A percentile compares a stretch with the other conserved stretches of the same genome.
Conservation (phyloP, 2,329 filamentous ascomycete species). For the Fusarium lyarnte region DNA sequence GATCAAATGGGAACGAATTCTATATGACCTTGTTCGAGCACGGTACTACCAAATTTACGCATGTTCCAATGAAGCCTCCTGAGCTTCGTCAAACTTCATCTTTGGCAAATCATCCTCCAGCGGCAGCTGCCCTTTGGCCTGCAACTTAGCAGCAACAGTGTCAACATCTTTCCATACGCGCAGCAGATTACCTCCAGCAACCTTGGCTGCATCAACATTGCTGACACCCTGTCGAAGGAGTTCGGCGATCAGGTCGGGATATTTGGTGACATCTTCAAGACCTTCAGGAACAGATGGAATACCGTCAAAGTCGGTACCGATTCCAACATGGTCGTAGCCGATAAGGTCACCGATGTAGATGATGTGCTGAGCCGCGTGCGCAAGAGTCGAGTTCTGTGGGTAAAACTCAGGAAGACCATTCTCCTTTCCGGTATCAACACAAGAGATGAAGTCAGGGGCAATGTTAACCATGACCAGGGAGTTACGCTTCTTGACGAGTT, state of each 20-base stretch:
- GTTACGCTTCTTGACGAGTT: constrained; percentile 76
- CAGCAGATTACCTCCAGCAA: constrained; percentile 83
- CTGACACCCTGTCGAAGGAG: constrained; percentile 78
- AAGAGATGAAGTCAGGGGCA: constrained; percentile 82
- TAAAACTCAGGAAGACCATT: constrained; percentile 75
- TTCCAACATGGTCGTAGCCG: constrained; percentile 86
- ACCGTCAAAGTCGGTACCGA: constrained; percentile 91
- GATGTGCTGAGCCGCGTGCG: constrained; percentile 83
- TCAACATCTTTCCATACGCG: constrained; percentile 88
- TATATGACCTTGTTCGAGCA: constrained; percentile 6
- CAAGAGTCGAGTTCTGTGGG: constrained; percentile 75
- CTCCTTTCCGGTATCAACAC: constrained; percentile 65
- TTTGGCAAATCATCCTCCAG: constrained; percentile 61
- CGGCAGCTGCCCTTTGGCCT: constrained; percentile 62
- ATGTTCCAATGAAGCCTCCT: not conserved
- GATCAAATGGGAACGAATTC: constrained; percentile 35
- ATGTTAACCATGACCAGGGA: constrained; percentile 95
- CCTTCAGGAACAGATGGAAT: constrained; percentile 74
- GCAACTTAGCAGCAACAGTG: constrained; percentile 72
- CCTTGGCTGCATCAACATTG: constrained; percentile 76
- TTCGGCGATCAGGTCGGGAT: constrained; percentile 80
- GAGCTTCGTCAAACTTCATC: constrained; percentile 21
- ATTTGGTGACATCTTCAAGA: constrained; percentile 86
- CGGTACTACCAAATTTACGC: constrained; percentile 3
- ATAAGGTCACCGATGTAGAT: constrained; percentile 83